phyloP scores from a whole-genome alignment of 768 basidiomycete species.

The Paxillus rubicundulus region DNA sequence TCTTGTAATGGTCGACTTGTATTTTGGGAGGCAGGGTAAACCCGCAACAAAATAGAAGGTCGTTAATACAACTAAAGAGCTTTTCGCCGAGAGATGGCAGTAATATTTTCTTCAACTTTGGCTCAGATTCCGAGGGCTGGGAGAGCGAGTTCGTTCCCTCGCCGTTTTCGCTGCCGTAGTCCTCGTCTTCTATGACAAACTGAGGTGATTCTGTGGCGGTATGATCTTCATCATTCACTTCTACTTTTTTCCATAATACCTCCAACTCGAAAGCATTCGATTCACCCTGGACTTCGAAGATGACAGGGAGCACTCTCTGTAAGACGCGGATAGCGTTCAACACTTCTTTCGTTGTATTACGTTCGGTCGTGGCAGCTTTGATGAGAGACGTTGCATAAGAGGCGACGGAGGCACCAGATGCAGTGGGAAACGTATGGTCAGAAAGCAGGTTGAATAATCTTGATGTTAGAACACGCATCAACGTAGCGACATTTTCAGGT shows the following conservation, averaged over 20 bases:
- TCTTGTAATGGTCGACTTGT: constrained; percentile 77
- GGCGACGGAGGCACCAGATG: constrained; percentile 52
- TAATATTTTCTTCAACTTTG: constrained; percentile 43
- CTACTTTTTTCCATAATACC: constrained; percentile 76
- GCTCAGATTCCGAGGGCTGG: constrained; percentile 15
- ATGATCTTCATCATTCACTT: constrained; percentile 40
- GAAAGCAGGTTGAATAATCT: constrained; percentile 73
- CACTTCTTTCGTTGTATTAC: constrained; percentile 79
- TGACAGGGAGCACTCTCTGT: constrained; percentile 83
- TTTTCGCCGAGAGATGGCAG: constrained; percentile 80
- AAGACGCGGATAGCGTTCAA: constrained; percentile 92
- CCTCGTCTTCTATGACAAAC: constrained; percentile 90
- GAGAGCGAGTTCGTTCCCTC: constrained; percentile 28
- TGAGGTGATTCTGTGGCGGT: constrained; percentile 44
- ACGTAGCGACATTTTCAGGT: constrained; percentile 83
- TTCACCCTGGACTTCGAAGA: constrained; percentile 79
- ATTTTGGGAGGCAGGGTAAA: constrained; percentile 83
- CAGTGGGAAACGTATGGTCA: constrained; percentile 76
- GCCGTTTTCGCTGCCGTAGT: constrained; percentile 47
- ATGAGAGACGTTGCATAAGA: constrained; percentile 72
- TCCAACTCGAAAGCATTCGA: constrained; percentile 72
- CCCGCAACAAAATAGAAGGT: constrained; percentile 90
- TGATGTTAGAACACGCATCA: constrained; percentile 66
- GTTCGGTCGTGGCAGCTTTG: constrained; percentile 51
- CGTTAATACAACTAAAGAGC: constrained; percentile 75